phyloP scores from a whole-genome alignment of 176 grass and related monocot species.

The Bonia amplexicaulis region DNA sequence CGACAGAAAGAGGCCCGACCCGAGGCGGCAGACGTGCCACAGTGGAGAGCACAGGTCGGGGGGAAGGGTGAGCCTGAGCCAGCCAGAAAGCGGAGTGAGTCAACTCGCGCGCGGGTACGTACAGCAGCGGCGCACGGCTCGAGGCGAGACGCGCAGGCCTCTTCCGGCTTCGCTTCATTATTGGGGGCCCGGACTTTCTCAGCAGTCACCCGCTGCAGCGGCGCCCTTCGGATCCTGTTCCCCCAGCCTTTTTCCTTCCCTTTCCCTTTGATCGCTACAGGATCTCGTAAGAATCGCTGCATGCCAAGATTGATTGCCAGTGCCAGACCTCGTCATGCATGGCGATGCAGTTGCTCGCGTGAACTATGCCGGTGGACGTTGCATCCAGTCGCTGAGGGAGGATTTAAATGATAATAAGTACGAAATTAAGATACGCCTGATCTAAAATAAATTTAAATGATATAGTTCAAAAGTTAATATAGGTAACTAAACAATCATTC shows the following conservation, averaged over 20 bases:
- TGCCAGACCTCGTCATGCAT: background rate
- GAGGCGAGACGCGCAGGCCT: constrained; percentile 15
- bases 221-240: constrained; percentile 46
- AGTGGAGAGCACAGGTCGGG: background rate
- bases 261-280: background rate
- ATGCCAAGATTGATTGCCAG: background rate
- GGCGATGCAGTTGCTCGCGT: background rate
- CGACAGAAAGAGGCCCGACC: background rate
- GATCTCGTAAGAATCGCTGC: background rate
- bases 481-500: too few species aligned
- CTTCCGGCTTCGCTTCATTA: constrained; percentile 36
- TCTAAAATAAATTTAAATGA: too few species aligned
- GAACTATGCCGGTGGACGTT: too few species aligned
- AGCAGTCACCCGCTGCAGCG: background rate
- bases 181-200: constrained; percentile 37
- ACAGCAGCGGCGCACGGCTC: constrained; percentile 48
- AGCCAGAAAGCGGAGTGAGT: background rate
- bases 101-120: background rate
- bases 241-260: background rate
- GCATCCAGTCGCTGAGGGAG: too few species aligned
- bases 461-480: too few species aligned
- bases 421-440: too few species aligned
- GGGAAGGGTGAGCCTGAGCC: background rate
- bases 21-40: constrained; percentile 22
- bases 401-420: too few species aligned